A percentile compares a stretch with the other conserved stretches of the same genome.
Evolutionary conservation across 106 monocot species (phyloP).

Genomic region (Xerophyta viscosa): DNA sequence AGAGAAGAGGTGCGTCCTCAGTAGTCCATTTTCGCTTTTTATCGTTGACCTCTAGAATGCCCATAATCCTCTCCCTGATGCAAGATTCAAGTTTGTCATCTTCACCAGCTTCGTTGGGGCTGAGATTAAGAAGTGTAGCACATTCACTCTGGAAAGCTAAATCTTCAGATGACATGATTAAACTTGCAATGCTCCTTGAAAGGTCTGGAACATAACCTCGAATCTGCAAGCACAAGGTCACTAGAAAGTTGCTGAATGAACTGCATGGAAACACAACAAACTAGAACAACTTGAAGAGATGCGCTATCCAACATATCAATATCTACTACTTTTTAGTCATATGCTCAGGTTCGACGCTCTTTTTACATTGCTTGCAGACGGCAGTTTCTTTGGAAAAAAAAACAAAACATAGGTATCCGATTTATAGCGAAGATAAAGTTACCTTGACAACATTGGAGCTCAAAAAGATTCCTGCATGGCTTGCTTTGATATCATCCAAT

Average conservation of each 20-base stretch:
- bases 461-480: conserved; percentile 40
- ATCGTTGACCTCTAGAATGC: conserved; percentile 40
- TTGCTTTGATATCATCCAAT: conserved; percentile 60
- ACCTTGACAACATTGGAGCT: conserved; percentile 50
- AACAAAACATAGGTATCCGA: background rate
- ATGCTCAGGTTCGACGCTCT: background rate
- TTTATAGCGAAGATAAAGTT: background rate
- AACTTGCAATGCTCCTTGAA: conserved; percentile 47
- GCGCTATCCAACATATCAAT: background rate
- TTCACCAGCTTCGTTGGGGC: conserved; percentile 10
- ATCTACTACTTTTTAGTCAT: background rate
- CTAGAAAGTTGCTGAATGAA: background rate
- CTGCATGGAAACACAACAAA: background rate
- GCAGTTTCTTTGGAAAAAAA: too few relatives aligned
- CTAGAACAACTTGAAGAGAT: background rate
- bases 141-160: conserved; percentile 47
- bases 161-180: conserved; percentile 64
- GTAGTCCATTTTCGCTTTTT: conserved; percentile 16
- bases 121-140: conserved; percentile 44
- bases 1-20: conserved; percentile 25
- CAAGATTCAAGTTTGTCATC: conserved; percentile 30
- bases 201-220: conserved; percentile 49
- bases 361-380: too few relatives aligned
- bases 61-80: conserved; percentile 48
- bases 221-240: conserved; percentile 26